Base-by-base conservation (phyloP, 148 eudicot genomes). In the Hydrangea macrophylla region DNA sequence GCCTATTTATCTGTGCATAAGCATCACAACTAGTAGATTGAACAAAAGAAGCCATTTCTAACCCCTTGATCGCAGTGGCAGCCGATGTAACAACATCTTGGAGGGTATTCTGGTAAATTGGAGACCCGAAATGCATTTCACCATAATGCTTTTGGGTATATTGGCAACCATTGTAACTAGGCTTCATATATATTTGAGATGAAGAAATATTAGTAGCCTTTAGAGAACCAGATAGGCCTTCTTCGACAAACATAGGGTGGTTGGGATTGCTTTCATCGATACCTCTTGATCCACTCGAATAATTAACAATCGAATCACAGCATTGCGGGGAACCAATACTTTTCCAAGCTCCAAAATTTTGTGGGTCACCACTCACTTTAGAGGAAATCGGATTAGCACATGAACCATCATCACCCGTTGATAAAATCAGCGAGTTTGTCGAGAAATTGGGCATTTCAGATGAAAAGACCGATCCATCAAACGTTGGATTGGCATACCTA, bases 311-410 rank as follows among this genome's bases (percentile, higher is more conserved):
- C 84, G 73, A 81, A 26, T 73, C 73, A 65, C 68, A 51, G 37
- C 45, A 53, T 33, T 71, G 65, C 25, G 45, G 82, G 28, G 76
- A 37, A 54, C 73, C 71, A 25, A 75, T 28, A 40, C 69, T 71
- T 75, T 65, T 78, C 79, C 79, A 75, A 42, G 60, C 40, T 31
- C 70, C 60, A 61, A 66, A 74, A 62, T 64, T 73, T 40, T 76
- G 78, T 53, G 75, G 72, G 58, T 72, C 73, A 68, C 70, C 62
- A 37, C 70, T 75, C 32, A 33, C 71, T 54, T 37, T 70, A 35
- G 73, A 40, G 30, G 72, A 9, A 12, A 53, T 44, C 37, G 60
- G 44, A 58, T 61, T 67, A 5, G 59, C 45, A 42, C 67, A 9
- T 3, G 62, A 53, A 27, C 30, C 42, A 53, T 64, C 58, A 12